A percentile compares a stretch with the other conserved stretches of the same genome.
These are phyloP conservation scores for Monosporascus sp. DNA, from an alignment of 2,329 filamentous ascomycete genomes.

Conservation along the genomic window DNA sequence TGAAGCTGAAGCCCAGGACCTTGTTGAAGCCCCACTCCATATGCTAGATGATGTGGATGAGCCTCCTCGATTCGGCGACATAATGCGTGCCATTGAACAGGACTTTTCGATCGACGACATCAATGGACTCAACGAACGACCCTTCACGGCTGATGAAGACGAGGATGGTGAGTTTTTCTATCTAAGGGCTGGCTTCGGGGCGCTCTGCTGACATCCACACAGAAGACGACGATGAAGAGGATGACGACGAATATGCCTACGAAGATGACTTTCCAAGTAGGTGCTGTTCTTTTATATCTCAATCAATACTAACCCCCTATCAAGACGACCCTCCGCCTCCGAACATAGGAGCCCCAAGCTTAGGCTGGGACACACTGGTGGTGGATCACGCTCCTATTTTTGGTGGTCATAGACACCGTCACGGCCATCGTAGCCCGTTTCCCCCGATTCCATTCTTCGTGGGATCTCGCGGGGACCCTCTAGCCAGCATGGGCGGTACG, in stretches of 20 bases:
- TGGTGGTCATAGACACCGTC: slow-evolving; percentile 49
- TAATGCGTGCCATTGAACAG: slow-evolving; percentile 51
- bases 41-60: slow-evolving; percentile 37
- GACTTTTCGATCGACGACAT: slow-evolving; percentile 48
- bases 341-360: slow-evolving; percentile 35
- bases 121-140: slow-evolving; percentile 44
- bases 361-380: slow-evolving; percentile 54
- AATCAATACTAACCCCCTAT: background rate
- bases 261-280: slow-evolving; percentile 54
- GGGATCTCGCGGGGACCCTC: slow-evolving; percentile 20
- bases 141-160: slow-evolving; percentile 46
- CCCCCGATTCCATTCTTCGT: slow-evolving; percentile 36
- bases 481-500: slow-evolving; percentile 21
- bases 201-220: slow-evolving; percentile 16
- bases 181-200: background rate
- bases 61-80: slow-evolving; percentile 40
- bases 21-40: slow-evolving; percentile 46
- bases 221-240: slow-evolving; percentile 59
- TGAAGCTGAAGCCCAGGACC: slow-evolving; percentile 49
- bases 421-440: slow-evolving; percentile 53
- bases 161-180: slow-evolving; percentile 48
- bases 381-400: slow-evolving; percentile 39
- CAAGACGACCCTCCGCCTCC: slow-evolving; percentile 39
- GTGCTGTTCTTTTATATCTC: slow-evolving; percentile 19
- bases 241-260: slow-evolving; percentile 61